Conservation (phyloP, 352 stramenopile genomes). For the Peronospora destructor region DNA sequence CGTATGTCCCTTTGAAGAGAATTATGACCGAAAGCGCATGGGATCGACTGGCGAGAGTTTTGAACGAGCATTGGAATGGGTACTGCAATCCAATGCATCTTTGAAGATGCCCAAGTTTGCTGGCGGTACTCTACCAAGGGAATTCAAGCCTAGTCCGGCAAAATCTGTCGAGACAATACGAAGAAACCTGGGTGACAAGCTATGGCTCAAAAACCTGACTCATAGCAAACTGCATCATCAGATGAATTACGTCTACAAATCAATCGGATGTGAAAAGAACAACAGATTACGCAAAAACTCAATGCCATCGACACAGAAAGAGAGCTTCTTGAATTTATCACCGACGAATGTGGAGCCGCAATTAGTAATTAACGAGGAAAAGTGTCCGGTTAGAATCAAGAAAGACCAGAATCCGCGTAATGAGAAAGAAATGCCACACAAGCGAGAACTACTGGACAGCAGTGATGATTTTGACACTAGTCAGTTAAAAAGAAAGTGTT, state of each 20-base stretch:
- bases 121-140: constrained; percentile 33
- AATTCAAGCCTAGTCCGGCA: constrained; percentile 23
- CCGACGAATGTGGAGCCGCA: not conserved
- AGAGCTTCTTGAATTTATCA: constrained; percentile 4
- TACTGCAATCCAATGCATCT: constrained; percentile 38
- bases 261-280: constrained; percentile 5
- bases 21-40: constrained; percentile 33
- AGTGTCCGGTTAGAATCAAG: constrained; percentile 1
- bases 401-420: not conserved
- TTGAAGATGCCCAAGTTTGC: constrained; percentile 49
- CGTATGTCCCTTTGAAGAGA: constrained; percentile 32
- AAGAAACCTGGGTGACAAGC: constrained; percentile 31
- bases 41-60: constrained; percentile 29
- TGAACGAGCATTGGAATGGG: constrained; percentile 31
- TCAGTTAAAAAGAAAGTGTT: constrained; percentile 1
- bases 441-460: constrained; percentile 9
- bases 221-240: constrained; percentile 39
- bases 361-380: constrained; percentile 1
- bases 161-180: constrained; percentile 29
- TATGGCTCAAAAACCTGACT: constrained; percentile 42
- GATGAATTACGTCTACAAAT: constrained; percentile 23
- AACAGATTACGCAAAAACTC: constrained; percentile 4
- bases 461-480: constrained; percentile 5
- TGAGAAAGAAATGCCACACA: constrained; percentile 8
- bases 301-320: not conserved